Base-by-base conservation (phyloP, 345 rosid genomes). In the Salix suchowensis region DNA sequence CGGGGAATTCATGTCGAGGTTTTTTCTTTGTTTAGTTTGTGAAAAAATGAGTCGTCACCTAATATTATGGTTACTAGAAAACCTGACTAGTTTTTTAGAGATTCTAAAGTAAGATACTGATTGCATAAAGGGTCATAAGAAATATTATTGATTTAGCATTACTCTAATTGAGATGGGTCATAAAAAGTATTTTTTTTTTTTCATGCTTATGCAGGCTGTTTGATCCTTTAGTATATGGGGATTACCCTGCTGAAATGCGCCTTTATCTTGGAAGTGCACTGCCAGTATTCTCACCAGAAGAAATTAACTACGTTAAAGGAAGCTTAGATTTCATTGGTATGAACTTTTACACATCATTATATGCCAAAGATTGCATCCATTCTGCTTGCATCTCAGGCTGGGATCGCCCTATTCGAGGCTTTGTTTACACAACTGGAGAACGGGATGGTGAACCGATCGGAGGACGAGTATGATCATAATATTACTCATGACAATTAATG, bases 331-430 rank as follows among this genome's bases (percentile, higher is more conserved):
- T 84, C 81, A 84, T 88, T 40, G 90, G 83, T 58, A 48, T 86
- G 23, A 88, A 86, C 77, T 88, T 86, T 74, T 84, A 88, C 73
- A 36, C 82, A 52, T 72, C 85, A 34, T 65, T 84, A 60, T 84
- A 88, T 36, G 87, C 86, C 70, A 86, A 75, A 79, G 88, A 88
- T 65, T 88, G 88, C 84, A 79, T 84, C 76, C 79, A 79, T 70
- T 84, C 90, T 65, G 40, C 83, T 68, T 86, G 87, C 65, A 14
- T 3, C 50, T 65, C 28, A 18, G 85, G 86, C 13, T 21, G 78
- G 6, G 78, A 83, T 73, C 84, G 68, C 9, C 74, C 88, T 21
- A 75, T 88, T 55, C 71, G 52, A 73, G 88, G 88, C 67, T 85
- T 71, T 73, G 79, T 70, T 1, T 55, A 82, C 79, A 75, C 87